These are phyloP conservation scores for Ensete ventricosum DNA, from an alignment of 176 grass and related monocot species.

Conservation along the genomic window DNA sequence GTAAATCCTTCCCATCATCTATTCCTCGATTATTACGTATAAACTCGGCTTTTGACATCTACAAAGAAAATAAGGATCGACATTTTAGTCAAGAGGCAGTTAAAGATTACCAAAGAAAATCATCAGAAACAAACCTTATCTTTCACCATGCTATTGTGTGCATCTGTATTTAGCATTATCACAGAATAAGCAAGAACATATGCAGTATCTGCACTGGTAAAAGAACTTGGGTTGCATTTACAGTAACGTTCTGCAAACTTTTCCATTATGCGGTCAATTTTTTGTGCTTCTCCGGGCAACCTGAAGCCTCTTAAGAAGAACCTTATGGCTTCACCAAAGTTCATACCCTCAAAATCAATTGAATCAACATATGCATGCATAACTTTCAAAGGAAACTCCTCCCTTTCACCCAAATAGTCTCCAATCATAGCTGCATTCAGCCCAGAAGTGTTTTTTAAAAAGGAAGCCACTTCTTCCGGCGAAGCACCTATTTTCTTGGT, in stretches of 20 bases:
- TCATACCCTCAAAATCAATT: slow-evolving; percentile 71
- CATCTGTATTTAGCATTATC: slow-evolving; percentile 92
- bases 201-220: slow-evolving; percentile 95
- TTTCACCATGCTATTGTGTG: slow-evolving; percentile 92
- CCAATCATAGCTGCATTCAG: slow-evolving; percentile 85
- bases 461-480: slow-evolving; percentile 69
- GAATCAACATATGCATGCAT: slow-evolving; percentile 99
- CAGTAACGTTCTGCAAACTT: slow-evolving; percentile 95
- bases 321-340: slow-evolving; percentile 90
- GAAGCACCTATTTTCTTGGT: slow-evolving; percentile 69
- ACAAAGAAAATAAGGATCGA: slow-evolving; percentile 13
- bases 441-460: slow-evolving; percentile 66
- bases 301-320: slow-evolving; percentile 88
- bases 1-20: slow-evolving; percentile 91
- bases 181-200: slow-evolving; percentile 99
- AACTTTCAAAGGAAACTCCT: slow-evolving; percentile 83
- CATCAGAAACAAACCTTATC: slow-evolving; percentile 51
- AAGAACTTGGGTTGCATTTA: slow-evolving; percentile 80
- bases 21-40: slow-evolving; percentile 93
- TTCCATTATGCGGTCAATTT: slow-evolving; percentile 99
- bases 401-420: slow-evolving; percentile 93
- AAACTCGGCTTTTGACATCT: slow-evolving; percentile 98
- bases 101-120: neutral
- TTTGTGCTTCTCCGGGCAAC: slow-evolving; percentile 94
- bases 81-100: slow-evolving; percentile 7